Base-by-base conservation (phyloP, 139 green algal species). In the Chlorella vulgaris region DNA sequence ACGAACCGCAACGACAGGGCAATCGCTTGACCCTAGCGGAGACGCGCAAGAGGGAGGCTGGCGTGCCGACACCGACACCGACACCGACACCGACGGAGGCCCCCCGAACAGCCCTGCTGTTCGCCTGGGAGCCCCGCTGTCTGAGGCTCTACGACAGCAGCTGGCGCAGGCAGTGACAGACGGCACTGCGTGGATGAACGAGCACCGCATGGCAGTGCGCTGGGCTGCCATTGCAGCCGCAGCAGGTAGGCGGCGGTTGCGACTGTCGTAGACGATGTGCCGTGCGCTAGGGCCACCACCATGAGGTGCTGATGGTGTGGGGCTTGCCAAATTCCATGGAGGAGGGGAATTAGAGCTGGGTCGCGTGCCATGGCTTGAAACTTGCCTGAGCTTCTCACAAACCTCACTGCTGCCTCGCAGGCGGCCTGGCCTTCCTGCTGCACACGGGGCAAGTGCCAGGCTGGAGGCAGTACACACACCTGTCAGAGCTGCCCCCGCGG, bases 361-460 rank as follows among this genome's bases (percentile, higher is more conserved):
- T n/a, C n/a, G n/a, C n/a, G n/a, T n/a, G n/a, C n/a, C n/a, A n/a
- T n/a, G n/a, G n/a, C n/a, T n/a, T n/a, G n/a, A n/a, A n/a, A n/a
- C n/a, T n/a, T n/a, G n/a, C n/a, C n/a, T n/a, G n/a, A n/a, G n/a
- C n/a, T n/a, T n/a, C n/a, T n/a, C n/a, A n/a, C n/a, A n/a, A n/a
- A n/a, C n/a, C n/a, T n/a, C n/a, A n/a, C n/a, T 35, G 38, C 39
- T 53, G 55, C 55, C 29, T 40, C 31, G 68, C 68, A 75, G 68
- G 68, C 68, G 43, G 68, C 68, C 26, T 75, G 68, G 26, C 28
- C 7, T 75, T 75, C 40, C 43, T 75, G 68, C 68, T 75, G 68
- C 68, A 55, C 40, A 58, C 26, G 2, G 68, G 68, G 10, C 40
- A 60, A 28, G 29, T 75, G 33, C 40, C 39, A 0, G 68, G 68